Evolutionary conservation across 345 rosid species (phyloP).

Genomic region (Pseudoturritis turrita): DNA sequence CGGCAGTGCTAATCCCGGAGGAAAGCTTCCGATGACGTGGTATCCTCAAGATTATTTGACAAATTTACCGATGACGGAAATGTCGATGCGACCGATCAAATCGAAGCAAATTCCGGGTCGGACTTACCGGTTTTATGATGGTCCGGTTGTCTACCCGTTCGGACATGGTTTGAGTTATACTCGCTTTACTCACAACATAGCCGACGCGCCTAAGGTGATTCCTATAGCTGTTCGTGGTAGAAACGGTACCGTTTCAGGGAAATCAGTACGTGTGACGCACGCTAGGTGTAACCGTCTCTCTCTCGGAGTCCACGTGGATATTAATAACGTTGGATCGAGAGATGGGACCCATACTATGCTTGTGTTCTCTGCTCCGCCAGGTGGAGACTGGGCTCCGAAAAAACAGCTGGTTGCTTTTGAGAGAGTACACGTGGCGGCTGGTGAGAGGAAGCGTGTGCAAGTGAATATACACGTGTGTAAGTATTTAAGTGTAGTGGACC

Average conservation of each 20-base stretch:
- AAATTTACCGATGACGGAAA: constrained; percentile 77
- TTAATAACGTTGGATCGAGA: constrained; percentile 55
- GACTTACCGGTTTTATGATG: constrained; percentile 79
- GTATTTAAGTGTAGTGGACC: constrained; percentile 74
- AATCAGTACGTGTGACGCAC: constrained; percentile 68
- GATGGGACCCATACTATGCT: constrained; percentile 68
- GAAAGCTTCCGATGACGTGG: constrained; percentile 91
- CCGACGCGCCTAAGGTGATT: constrained; percentile 48
- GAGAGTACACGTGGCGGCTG: constrained; percentile 55
- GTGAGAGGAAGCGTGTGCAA: constrained; percentile 42
- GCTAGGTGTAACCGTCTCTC: constrained; percentile 53
- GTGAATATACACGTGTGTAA: constrained; percentile 81
- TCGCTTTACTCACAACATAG: constrained; percentile 49
- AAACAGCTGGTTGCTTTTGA: constrained; percentile 73
- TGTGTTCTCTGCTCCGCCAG: constrained; percentile 66
- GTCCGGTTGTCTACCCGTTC: constrained; percentile 74
- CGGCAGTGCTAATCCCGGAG: constrained; percentile 77
- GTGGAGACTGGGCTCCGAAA: constrained; percentile 60
- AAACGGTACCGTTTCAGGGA: constrained; percentile 43
- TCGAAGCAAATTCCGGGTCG: constrained; percentile 69
- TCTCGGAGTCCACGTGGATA: constrained; percentile 57
- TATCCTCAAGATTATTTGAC: constrained; percentile 66
- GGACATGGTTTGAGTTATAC: constrained; percentile 90
- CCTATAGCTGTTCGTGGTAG: constrained; percentile 46
- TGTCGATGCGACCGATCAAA: constrained; percentile 68